phyloP scores from a whole-genome alignment of 2,329 filamentous ascomycete genomes.

The Beauveria sp. region DNA sequence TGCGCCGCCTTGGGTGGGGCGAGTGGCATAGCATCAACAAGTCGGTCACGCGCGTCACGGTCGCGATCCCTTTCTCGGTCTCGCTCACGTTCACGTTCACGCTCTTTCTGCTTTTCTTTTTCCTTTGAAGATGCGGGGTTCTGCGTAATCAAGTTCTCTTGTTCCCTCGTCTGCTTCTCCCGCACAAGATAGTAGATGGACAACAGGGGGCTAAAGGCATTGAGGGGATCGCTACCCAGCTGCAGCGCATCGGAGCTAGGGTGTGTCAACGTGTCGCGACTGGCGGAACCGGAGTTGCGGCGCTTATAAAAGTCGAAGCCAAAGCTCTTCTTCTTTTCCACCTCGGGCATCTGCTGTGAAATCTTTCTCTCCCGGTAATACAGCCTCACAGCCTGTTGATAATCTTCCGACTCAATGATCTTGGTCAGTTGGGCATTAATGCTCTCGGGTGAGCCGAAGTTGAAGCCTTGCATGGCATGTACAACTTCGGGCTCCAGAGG shows the following conservation, averaged over 20 bases:
- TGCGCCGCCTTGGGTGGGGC: constrained; percentile 77
- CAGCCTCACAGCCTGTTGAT: constrained; percentile 72
- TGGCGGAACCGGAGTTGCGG: constrained; percentile 71
- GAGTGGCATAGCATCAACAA: constrained; percentile 52
- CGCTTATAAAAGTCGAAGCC: constrained; percentile 95
- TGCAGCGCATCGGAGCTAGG: constrained; percentile 83
- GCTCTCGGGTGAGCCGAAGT: constrained; percentile 81
- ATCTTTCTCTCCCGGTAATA: constrained; percentile 59
- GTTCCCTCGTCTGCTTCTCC: constrained; percentile 84
- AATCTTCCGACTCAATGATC: constrained; percentile 89
- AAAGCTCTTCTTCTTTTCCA: constrained; percentile 82
- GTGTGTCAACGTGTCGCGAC: constrained; percentile 75
- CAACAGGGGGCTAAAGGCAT: constrained; percentile 85
- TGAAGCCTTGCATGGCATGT: constrained; percentile 94
- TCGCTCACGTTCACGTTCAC: constrained; percentile 13
- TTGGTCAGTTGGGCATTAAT: constrained; percentile 77
- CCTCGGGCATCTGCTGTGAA: constrained; percentile 49
- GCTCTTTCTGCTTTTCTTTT: constrained; percentile 25
- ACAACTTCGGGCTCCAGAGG: constrained; percentile 79
- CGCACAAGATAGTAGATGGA: constrained; percentile 95
- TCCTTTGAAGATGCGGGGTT: constrained; percentile 38
- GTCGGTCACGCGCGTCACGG: background rate
- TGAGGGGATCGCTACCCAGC: constrained; percentile 77
- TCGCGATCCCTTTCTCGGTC: constrained; percentile 30
- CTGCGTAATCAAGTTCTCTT: constrained; percentile 24